Base-by-base conservation (phyloP, 768 basidiomycete species). In the Chalciporus chontae region DNA sequence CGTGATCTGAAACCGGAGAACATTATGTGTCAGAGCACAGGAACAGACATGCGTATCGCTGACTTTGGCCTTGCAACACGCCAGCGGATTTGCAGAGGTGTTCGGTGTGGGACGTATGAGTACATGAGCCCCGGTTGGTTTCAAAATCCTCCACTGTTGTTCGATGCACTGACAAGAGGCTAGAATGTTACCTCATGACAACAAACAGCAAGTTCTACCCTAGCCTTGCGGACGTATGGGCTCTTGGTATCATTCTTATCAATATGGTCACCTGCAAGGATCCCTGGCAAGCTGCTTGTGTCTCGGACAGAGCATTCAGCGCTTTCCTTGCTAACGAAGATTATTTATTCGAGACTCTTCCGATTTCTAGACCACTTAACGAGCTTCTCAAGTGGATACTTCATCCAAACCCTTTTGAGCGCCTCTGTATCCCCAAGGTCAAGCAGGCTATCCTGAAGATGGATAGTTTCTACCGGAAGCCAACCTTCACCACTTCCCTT, bases 1-100 rank as follows among this genome's bases (percentile, higher is more conserved):
- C 85, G 90, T 21, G 90, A 93, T 60, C 77, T 94, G 60, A 93
- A 94, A 67, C 90, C 90, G 0, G 91, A 92, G 64, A 90, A 85
- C 64, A 75, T 91, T 23, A 69, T 93, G 32, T 83, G 80, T 60
- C 77, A 65, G 52, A 69, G 65, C 60, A 80, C 67, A 44, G 83
- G 84, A 14, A 61, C 65, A 37, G 67, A 71, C 52, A 73, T 90
- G 31, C 76, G 74, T 48, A 72, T 92, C 43, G 81, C 86, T 7
- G 90, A 93, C 67, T 93, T 92, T 74, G 90, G 91, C 14, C 71
- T 90, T 37, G 77, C 81, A 0, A 84, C 79, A 7, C 70, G 68
- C 43, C 66, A 69, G 51, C 66, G 62, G 15, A 54, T 77, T 44
- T 78, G 75, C 45, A 63, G 58, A 19, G 78, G 81, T 39, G 77